These are phyloP conservation scores for Thelonectria rubi DNA, from an alignment of 2,329 filamentous ascomycete genomes.

Conservation along the genomic window DNA sequence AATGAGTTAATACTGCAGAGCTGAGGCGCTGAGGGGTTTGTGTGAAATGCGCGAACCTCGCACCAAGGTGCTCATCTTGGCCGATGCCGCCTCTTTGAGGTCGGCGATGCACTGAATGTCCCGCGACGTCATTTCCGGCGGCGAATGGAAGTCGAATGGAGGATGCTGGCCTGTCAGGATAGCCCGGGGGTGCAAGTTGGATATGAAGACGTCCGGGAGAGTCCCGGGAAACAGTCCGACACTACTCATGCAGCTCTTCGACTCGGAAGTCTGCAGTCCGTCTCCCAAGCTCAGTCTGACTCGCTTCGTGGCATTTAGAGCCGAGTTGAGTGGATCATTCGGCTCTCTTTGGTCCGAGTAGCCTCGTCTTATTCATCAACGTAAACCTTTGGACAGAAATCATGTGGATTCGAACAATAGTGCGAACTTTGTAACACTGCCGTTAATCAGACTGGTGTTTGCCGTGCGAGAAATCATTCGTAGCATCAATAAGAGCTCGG, in stretches of 20 bases:
- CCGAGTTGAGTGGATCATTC: conserved; percentile 5
- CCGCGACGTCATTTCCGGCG: neutral
- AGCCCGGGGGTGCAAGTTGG: neutral
- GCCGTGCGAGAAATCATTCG: too few relatives aligned
- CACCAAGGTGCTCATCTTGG: conserved; percentile 20
- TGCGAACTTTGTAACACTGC: too few relatives aligned
- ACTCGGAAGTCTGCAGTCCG: too few relatives aligned
- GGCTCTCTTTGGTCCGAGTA: conserved; percentile 6
- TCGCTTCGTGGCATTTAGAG: neutral
- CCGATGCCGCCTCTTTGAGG: conserved; percentile 17
- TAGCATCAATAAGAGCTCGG: too few relatives aligned
- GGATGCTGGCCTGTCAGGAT: neutral
- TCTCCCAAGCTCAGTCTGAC: neutral
- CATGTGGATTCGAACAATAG: too few relatives aligned
- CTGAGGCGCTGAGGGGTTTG: neutral
- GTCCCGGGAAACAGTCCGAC: conserved; percentile 2
- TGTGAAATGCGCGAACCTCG: conserved; percentile 1
- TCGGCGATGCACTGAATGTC: conserved; percentile 20
- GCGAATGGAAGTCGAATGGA: neutral
- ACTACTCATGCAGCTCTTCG: neutral
- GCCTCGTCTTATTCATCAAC: too few relatives aligned
- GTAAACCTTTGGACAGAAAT: too few relatives aligned
- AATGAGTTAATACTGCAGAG: neutral
- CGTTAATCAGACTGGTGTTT: too few relatives aligned
- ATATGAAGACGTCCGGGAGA: neutral